Evolutionary conservation across 306 rosid genomes (phyloP).

Genomic region (Trifolium subterraneum): DNA sequence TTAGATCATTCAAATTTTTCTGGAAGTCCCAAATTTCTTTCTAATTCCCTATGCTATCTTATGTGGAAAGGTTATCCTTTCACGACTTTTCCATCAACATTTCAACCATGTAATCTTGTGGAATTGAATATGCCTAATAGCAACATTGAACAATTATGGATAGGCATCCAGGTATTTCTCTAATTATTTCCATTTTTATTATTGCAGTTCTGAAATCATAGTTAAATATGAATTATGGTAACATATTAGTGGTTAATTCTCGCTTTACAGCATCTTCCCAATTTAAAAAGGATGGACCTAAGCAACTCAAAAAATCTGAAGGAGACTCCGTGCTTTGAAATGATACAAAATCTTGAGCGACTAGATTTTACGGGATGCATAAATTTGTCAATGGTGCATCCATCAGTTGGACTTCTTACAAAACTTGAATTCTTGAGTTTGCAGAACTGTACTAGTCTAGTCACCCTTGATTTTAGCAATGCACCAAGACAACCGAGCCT

Average conservation of each 20-base stretch:
- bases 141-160: constrained; percentile 4
- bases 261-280: neutral
- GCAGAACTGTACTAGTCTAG: neutral
- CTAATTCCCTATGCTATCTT: neutral
- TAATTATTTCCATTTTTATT: neutral
- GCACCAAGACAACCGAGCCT: neutral
- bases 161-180: neutral
- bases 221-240: too few species aligned
- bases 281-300: neutral
- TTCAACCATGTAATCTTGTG: neutral
- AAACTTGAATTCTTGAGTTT: constrained; percentile 27
- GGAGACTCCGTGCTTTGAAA: neutral
- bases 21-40: neutral
- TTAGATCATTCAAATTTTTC: neutral
- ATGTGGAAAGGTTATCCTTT: constrained; percentile 7
- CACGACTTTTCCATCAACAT: neutral
- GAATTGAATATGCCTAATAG: constrained; percentile 14
- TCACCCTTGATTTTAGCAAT: neutral
- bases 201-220: too few species aligned
- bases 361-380: constrained; percentile 27
- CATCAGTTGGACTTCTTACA: constrained; percentile 12
- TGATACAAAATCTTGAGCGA: constrained; percentile 1
- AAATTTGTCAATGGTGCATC: neutral
- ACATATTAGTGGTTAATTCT: neutral
- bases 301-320: constrained; percentile 25